These are phyloP conservation scores for Meira miltonrushii DNA, from an alignment of 1,284 basidiomycete species.

Conservation along the genomic window DNA sequence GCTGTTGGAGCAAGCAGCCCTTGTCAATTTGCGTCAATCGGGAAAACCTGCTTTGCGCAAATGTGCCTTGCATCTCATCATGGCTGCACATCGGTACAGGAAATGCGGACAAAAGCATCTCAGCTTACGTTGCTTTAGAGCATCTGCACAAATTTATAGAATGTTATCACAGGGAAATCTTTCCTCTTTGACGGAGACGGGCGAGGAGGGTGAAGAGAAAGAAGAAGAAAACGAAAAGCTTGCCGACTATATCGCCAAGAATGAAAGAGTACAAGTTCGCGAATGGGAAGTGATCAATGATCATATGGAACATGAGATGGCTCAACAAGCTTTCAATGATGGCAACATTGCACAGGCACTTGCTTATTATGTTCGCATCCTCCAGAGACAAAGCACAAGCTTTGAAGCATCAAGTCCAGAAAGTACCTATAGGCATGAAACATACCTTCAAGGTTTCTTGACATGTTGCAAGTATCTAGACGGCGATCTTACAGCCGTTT, in stretches of 20 bases:
- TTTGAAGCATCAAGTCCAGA: slow-evolving; percentile 45
- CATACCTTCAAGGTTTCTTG: slow-evolving; percentile 55
- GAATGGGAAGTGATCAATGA: slow-evolving; percentile 55
- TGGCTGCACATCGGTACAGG: slow-evolving; percentile 58
- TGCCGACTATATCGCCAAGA: neutral
- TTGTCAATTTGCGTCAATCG: slow-evolving; percentile 51
- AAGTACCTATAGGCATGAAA: slow-evolving; percentile 16
- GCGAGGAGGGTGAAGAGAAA: neutral
- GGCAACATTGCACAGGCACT: slow-evolving; percentile 56
- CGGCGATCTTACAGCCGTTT: slow-evolving; percentile 2
- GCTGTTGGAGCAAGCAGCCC: slow-evolving; percentile 58
- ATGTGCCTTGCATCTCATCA: slow-evolving; percentile 56
- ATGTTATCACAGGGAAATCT: slow-evolving; percentile 43
- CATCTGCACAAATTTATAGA: slow-evolving; percentile 25
- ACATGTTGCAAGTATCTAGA: slow-evolving; percentile 55
- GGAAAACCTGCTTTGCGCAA: slow-evolving; percentile 52
- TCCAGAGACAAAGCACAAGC: slow-evolving; percentile 20
- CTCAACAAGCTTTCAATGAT: slow-evolving; percentile 57
- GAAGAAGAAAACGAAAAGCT: slow-evolving; percentile 1
- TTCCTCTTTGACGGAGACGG: neutral
- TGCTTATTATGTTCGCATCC: slow-evolving; percentile 53
- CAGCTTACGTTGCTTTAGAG: slow-evolving; percentile 30
- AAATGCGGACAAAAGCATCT: slow-evolving; percentile 56
- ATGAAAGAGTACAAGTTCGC: neutral
- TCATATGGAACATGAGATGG: slow-evolving; percentile 57